Base-by-base conservation (phyloP, 1,139 yeast genomes). In the Kurtzmaniella quercitrusa region DNA sequence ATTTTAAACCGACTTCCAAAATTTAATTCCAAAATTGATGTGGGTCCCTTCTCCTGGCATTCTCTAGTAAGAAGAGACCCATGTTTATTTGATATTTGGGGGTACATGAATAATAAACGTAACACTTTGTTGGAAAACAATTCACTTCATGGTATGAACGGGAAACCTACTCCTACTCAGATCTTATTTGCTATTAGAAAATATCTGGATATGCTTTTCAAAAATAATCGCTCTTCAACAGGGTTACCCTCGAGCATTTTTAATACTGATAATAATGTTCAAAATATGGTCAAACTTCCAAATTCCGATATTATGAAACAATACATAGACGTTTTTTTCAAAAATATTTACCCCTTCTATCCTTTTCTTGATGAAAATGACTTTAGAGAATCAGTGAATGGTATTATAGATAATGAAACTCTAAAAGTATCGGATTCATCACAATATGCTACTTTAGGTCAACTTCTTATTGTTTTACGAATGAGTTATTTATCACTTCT, bases 321-420 rank as follows among this genome's bases (percentile, higher is more conserved):
- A 19, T 58, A 66, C 2, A 49, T 73, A 5, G 64, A 67, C 34
- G 55, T 69, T 18, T 75, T 63, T 49, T 73, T 74, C 52, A 52
- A 48, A 6, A 55, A 59, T 18, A 62, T 70, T 3, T 68, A 69
- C 44, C 74, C 75, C 0, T 62, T 68, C 40, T 51, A 62, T 47
- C 79, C 79, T 1, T 67, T 62, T 45, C 41, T 74, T n/a, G 74
- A 70, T 41, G 74, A 75, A 47, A 43, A 34, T 5, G 48, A 48
- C 2, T 54, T 55, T 34, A 39, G 49, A 23, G 38, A 14, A 2
- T 25, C 25, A n/a, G 21, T 45, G 8, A 21, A 34, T 1, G 41
- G 48, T 4, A 46, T 56, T 10, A 14, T 15, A 12, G 48, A 45
- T 2, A 44, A 54, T 3, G 16, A 42, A 2, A 45, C 43, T 7